Base-by-base conservation (phyloP, 2,329 filamentous ascomycete species). In the Exophiala xenobiotica region DNA sequence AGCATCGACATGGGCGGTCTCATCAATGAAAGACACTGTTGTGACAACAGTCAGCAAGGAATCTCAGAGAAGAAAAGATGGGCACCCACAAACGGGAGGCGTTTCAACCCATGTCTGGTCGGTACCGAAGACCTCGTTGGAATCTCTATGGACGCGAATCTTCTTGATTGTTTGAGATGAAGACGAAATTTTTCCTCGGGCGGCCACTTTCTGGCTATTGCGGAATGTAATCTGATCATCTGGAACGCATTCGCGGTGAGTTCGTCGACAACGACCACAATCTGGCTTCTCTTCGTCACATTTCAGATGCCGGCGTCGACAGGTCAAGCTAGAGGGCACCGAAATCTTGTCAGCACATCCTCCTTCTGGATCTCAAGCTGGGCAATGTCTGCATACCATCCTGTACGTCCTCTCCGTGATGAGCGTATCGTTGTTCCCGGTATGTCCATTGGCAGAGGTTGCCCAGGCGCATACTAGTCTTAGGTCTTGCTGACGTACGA, bases 261-360 rank as follows among this genome's bases (percentile, higher is more conserved):
- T 26, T 20, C 31, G 27, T 12, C 27, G 29, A 6, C 44, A 47
- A 20, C 31, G 44, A 37, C 20, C 23, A 22, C 42, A 47, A 27
- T 33, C 12, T 12, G 44, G 48, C 41, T 18, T 22, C 22, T 63
- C 61, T 43, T 66, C 63, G 37, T 64, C 65, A 42, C 63, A 67
- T 60, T 65, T 66, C 16, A 64, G 57, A 53, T 65, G 65, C 41
- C 62, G 60, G 20, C 62, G 62, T 29, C 61, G 53, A 58, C 65
- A 67, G 23, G 64, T 65, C 40, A 59, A 56, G 46, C 62, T 38
- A 14, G 18, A 38, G 16, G 35, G 16, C 26, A 38, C 12, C 35
- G 3, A 3, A 38, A n/a, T n/a, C n/a, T n/a, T n/a, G n/a, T n/a
- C n/a, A n/a, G n/a, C n/a, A n/a, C n/a, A n/a, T n/a, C n/a, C n/a